Conservation (phyloP, 345 rosid species). For the Euphorbia tirucalli region DNA sequence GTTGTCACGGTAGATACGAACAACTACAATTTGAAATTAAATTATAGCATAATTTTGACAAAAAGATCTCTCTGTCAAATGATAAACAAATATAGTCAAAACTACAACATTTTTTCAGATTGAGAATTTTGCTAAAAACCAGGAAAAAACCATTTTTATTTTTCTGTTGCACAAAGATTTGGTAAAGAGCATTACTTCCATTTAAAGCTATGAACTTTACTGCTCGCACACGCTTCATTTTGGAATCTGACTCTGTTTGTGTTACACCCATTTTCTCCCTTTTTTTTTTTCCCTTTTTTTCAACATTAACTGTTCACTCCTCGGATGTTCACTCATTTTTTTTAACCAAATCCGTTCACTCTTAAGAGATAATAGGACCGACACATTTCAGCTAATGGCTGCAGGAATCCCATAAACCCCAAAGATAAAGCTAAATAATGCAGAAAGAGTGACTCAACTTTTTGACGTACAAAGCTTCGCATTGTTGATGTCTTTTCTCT, state of each 20-base stretch:
- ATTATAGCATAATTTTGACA: no score
- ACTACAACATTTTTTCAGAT: no score
- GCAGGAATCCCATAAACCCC: slow-evolving; percentile 9
- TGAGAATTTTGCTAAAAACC: no score
- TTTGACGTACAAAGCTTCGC: no score
- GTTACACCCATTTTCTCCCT: not conserved
- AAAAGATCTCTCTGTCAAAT: no score
- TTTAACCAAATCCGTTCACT: slow-evolving; percentile 9
- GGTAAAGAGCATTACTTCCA: slow-evolving; percentile 27
- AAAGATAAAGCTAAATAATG: slow-evolving; percentile 1
- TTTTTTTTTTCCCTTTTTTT: not conserved
- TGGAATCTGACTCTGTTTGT: slow-evolving; percentile 5
- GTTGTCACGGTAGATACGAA: no score
- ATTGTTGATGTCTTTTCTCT: slow-evolving; percentile 15
- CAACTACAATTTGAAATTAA: no score
- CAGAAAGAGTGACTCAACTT: not conserved
- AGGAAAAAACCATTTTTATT: not conserved
- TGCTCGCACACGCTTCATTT: slow-evolving; percentile 1
- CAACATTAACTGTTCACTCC: not conserved
- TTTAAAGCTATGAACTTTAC: slow-evolving; percentile 18
- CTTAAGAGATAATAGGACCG: slow-evolving; percentile 6
- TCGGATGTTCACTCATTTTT: not conserved
- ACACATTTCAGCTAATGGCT: slow-evolving; percentile 19
- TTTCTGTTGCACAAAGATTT: slow-evolving; percentile 1
- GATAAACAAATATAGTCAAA: no score